A percentile compares a stretch with the other conserved stretches of the same genome.
Conservation (phyloP, 2,329 filamentous ascomycete genomes). For the Nemania diffusa region DNA sequence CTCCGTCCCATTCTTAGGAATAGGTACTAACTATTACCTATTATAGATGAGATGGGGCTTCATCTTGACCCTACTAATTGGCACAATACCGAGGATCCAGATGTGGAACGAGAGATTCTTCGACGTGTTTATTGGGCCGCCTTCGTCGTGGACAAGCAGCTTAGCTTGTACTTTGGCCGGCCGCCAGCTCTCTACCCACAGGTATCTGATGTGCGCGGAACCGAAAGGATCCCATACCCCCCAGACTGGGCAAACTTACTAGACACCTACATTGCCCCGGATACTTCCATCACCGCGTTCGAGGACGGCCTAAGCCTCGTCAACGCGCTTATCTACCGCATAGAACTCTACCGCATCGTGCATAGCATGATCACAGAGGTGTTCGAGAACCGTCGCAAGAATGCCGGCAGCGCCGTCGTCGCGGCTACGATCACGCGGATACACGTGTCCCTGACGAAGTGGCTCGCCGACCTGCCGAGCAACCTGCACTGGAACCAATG, state of each 20-base stretch:
- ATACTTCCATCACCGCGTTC: slow-evolving; percentile 57
- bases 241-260: slow-evolving; percentile 60
- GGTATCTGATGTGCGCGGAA: slow-evolving; percentile 61
- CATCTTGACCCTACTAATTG: slow-evolving; percentile 63
- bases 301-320: slow-evolving; percentile 59
- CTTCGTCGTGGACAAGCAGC: slow-evolving; percentile 62
- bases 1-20: not conserved
- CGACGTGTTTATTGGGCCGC: slow-evolving; percentile 62
- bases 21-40: slow-evolving; percentile 2
- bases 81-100: slow-evolving; percentile 53
- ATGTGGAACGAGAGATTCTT: slow-evolving; percentile 59
- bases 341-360: slow-evolving; percentile 60
- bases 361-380: slow-evolving; percentile 62
- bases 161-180: slow-evolving; percentile 62
- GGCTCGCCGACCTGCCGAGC: slow-evolving; percentile 58
- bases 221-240: slow-evolving; percentile 60
- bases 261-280: slow-evolving; percentile 59
- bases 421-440: slow-evolving; percentile 57
- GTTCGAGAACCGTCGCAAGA: slow-evolving; percentile 59
- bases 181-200: slow-evolving; percentile 61
- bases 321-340: slow-evolving; percentile 59
- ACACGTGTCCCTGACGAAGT: slow-evolving; percentile 59
- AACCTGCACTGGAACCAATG: slow-evolving; percentile 63
- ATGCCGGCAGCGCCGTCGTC: slow-evolving; percentile 54
- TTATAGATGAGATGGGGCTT: slow-evolving; percentile 59